A percentile compares a stretch with the other conserved stretches of the same genome.
These are phyloP conservation scores for Calycina marina DNA, from an alignment of 2,329 filamentous ascomycete species.

Conservation along the genomic window DNA sequence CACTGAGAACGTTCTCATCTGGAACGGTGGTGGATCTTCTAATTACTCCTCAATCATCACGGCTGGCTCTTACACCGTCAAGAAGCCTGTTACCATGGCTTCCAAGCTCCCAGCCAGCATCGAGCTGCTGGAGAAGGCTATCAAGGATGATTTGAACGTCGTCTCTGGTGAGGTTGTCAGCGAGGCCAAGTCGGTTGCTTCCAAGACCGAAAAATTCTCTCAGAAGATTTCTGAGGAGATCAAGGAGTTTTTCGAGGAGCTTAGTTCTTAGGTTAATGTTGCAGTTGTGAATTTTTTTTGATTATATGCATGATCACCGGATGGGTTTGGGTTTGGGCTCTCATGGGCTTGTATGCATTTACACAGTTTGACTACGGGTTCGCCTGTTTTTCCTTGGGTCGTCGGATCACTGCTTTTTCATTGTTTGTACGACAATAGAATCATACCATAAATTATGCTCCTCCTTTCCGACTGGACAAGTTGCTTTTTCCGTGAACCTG, in stretches of 20 bases:
- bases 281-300: slow-evolving; percentile 1
- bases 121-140: slow-evolving; percentile 44
- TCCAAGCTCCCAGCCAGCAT: slow-evolving; percentile 37
- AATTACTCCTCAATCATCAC: slow-evolving; percentile 80
- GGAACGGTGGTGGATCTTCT: slow-evolving; percentile 91
- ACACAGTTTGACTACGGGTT: slow-evolving; percentile 17
- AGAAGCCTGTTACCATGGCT: slow-evolving; percentile 29
- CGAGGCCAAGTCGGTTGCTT: slow-evolving; percentile 35
- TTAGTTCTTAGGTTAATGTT: slow-evolving; percentile 14
- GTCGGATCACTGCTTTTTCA: background rate
- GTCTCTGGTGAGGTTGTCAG: slow-evolving; percentile 42
- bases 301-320: slow-evolving; percentile 18
- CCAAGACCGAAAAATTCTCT: slow-evolving; percentile 45
- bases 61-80: slow-evolving; percentile 54
- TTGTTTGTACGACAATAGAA: too few relatives aligned
- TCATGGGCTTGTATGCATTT: slow-evolving; percentile 15
- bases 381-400: too few relatives aligned
- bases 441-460: too few relatives aligned
- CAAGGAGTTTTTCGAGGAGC: slow-evolving; percentile 43
- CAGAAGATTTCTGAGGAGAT: slow-evolving; percentile 49
- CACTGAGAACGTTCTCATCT: slow-evolving; percentile 91
- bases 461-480: too few relatives aligned
- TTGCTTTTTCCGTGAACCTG: too few relatives aligned
- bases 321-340: slow-evolving; percentile 18
- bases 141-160: slow-evolving; percentile 40